Evolutionary conservation across 768 basidiomycete genomes (phyloP).

Genomic region (Collybia sordida): DNA sequence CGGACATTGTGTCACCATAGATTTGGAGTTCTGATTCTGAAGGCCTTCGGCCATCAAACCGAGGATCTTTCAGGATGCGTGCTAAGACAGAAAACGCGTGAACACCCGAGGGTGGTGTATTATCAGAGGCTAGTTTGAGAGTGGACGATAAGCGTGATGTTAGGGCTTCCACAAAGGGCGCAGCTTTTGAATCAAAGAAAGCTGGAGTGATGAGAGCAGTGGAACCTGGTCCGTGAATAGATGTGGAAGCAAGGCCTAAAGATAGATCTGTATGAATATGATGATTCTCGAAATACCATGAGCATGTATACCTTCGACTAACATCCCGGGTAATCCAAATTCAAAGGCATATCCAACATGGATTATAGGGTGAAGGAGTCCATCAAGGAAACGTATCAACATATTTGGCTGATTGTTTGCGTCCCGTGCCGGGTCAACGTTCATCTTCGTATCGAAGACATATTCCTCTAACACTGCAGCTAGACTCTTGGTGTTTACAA

Average conservation of each 20-base stretch:
- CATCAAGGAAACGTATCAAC: conserved; percentile 44
- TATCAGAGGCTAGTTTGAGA: background rate
- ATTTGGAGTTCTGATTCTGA: conserved; percentile 15
- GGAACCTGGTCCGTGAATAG: conserved; percentile 42
- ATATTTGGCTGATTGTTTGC: background rate
- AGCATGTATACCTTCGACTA: conserved; percentile 53
- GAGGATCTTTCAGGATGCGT: conserved; percentile 51
- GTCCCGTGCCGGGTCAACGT: conserved; percentile 29
- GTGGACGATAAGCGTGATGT: conserved; percentile 5
- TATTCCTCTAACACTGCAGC: conserved; percentile 49
- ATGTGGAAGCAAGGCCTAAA: conserved; percentile 56
- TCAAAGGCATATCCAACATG: conserved; percentile 64
- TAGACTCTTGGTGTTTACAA: conserved; percentile 38
- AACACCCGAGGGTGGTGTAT: conserved; percentile 6
- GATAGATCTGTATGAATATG: background rate
- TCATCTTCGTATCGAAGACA: conserved; percentile 49
- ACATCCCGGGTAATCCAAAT: conserved; percentile 55
- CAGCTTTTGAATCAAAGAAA: conserved; percentile 15
- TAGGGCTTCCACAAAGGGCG: background rate
- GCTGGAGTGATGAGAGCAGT: conserved; percentile 29
- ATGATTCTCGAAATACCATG: background rate
- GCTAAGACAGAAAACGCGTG: conserved; percentile 56
- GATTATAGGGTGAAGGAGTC: conserved; percentile 64
- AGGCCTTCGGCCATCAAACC: conserved; percentile 22
- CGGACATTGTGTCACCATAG: conserved; percentile 32